Percentiles rank a stretch among this genome's conserved stretches.
Evolutionary conservation across 306 rosid species (phyloP).

Genomic region (Parietaria judaica): DNA sequence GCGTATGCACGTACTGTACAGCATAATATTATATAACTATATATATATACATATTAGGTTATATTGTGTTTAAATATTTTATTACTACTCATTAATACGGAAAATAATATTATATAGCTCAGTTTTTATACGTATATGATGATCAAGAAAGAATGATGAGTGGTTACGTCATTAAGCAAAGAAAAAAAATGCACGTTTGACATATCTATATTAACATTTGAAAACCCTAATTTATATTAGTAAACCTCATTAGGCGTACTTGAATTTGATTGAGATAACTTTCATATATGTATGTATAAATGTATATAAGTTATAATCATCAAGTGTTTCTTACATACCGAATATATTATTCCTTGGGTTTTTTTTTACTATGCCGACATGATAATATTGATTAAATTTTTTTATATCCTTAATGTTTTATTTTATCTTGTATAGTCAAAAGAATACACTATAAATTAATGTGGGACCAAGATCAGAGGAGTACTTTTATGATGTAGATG

Average conservation of each 20-base stretch:
- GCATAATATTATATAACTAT: no score
- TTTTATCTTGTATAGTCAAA: neutral
- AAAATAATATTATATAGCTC: neutral
- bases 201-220: no score
- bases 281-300: no score
- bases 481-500: constrained; percentile 18
- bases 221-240: no score
- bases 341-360: no score
- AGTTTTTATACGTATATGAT: neutral
- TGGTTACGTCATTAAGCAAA: constrained; percentile 7
- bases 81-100: neutral
- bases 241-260: no score
- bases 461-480: constrained; percentile 12
- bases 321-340: no score
- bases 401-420: neutral
- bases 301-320: no score
- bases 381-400: neutral
- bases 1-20: no score
- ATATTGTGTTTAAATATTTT: neutral
- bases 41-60: neutral
- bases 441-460: constrained; percentile 5
- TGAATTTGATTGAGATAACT: no score
- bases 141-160: neutral
- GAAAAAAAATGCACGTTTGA: constrained; percentile 1
- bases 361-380: no score